A percentile compares a stretch with the other conserved stretches of the same genome.
Conservation (phyloP, 2,329 filamentous ascomycete species). For the Fusarium pseudonygamai region DNA sequence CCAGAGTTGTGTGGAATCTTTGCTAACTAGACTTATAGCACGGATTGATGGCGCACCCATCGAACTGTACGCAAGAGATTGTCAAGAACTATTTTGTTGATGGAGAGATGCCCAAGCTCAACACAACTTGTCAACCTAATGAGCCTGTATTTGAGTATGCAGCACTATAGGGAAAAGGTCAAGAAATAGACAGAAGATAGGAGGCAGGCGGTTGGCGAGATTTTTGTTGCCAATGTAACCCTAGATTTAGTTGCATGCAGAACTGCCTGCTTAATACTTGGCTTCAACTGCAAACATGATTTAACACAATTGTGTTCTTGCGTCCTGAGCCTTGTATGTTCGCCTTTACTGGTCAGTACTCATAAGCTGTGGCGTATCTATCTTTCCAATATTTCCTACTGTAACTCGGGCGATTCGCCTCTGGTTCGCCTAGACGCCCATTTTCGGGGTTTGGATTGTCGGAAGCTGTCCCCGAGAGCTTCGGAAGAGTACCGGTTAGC, state of each 20-base stretch:
- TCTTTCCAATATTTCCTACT: not conserved
- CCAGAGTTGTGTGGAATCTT: accelerated
- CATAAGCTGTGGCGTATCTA: not conserved
- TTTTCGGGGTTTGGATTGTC: not conserved
- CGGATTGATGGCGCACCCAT: not conserved
- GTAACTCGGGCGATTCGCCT: too few relatives aligned
- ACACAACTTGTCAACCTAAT: not conserved
- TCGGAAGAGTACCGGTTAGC: not conserved
- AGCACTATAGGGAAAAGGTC: accelerated
- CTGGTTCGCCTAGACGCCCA: accelerated
- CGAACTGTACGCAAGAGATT: not conserved
- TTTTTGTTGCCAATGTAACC: too few relatives aligned
- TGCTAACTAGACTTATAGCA: not conserved
- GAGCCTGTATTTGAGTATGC: not conserved
- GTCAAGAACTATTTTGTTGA: not conserved
- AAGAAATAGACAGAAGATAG: not conserved
- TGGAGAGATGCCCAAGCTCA: not conserved
- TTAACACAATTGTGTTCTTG: accelerated
- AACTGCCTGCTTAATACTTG: not conserved
- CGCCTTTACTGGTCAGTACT: accelerated
- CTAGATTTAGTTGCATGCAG: not conserved
- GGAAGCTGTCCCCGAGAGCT: not conserved
- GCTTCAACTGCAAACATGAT: not conserved
- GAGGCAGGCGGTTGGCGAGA: too few relatives aligned
- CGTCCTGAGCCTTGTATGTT: accelerated